Base-by-base conservation (phyloP, 768 basidiomycete species). In the Collybia mongolica region DNA sequence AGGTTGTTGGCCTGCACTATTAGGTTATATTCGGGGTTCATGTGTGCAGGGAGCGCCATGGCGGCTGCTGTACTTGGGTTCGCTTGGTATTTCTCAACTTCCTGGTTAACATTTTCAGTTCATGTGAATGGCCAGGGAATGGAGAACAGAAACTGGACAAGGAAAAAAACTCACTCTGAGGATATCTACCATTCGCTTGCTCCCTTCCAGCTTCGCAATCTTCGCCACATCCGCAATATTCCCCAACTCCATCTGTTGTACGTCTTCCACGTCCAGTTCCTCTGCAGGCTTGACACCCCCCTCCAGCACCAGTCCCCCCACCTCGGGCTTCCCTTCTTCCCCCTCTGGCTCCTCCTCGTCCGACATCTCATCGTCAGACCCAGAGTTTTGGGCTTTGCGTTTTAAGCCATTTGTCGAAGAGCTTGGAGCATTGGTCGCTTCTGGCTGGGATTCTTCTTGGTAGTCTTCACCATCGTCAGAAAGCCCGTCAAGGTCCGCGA, bases 1-100 rank as follows among this genome's bases (percentile, higher is more conserved):
- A 98, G 74, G 68, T 99, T 99, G 74, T 99, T 99, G 20, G 97
- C 93, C 59, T 93, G 86, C 4, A 99, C 97, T 60, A 98, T 98
- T 53, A 98, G 76, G 54, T 87, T 84, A 72, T 99, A 99, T 68
- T 99, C 97, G 1, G 93, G 91, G 64, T 96, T 95, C 53, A 93
- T 77, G 64, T 93, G 90, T 1, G 90, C 86, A 19, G 88, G 87
- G 28, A 88, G 72, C 1, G 85, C 76, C 75, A 93, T 90, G 35
- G 85, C 80, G 54, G 91, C 86, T 22, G 84, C 79, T 4, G 90
- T 79, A 28, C 88, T 89, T 1, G 94, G 93, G 49, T 87, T 82
- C 1, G 74, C 77, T 54, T 86, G 83, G 67, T 89, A 99, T 62
- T 91, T 87, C 60, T 84, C 88, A 45, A 99, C 90, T 70, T 94